These are phyloP conservation scores for Coprinopsis marcescibilis DNA, from an alignment of 768 basidiomycete species.

Conservation along the genomic window DNA sequence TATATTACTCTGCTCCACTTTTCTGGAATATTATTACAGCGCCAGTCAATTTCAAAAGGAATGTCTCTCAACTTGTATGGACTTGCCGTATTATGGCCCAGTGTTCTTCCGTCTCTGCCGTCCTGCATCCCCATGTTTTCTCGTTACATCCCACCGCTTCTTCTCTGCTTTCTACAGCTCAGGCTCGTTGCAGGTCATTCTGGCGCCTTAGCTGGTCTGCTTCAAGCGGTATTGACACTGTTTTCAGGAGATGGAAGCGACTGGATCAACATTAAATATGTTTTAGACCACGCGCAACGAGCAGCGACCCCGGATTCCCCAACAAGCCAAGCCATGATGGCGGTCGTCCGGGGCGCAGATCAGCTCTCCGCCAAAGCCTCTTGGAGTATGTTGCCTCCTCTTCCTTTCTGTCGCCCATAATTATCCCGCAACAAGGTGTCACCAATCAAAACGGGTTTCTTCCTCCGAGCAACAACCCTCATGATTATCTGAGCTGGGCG, in stretches of 20 bases:
- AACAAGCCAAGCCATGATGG: constrained; percentile 27
- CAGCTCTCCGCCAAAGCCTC: constrained; percentile 29
- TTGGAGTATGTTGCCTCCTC: constrained; percentile 19
- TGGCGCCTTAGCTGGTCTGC: background rate
- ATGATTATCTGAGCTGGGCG: constrained; percentile 54
- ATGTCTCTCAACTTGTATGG: too few relatives aligned
- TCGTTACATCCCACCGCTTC: too few relatives aligned
- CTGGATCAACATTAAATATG: constrained; percentile 45
- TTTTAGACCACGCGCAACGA: constrained; percentile 23
- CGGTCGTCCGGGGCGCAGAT: constrained; percentile 32
- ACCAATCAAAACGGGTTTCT: constrained; percentile 20
- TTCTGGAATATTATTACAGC: too few relatives aligned
- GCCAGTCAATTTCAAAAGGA: too few relatives aligned
- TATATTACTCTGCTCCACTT: too few relatives aligned
- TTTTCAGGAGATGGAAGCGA: constrained; percentile 38
- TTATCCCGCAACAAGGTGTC: constrained; percentile 22
- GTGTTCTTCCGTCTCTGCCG: too few relatives aligned
- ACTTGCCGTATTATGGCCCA: too few relatives aligned
- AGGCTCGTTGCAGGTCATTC: background rate
- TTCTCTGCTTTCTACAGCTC: background rate
- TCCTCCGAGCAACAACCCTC: constrained; percentile 27
- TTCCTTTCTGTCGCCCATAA: background rate
- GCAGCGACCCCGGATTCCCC: constrained; percentile 13
- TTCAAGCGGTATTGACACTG: background rate
- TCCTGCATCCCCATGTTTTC: too few relatives aligned